Percentiles rank a stretch among this genome's conserved stretches.
phyloP scores from a whole-genome alignment of 2,329 filamentous ascomycete genomes.

The Akanthomyces dipterigenus region DNA sequence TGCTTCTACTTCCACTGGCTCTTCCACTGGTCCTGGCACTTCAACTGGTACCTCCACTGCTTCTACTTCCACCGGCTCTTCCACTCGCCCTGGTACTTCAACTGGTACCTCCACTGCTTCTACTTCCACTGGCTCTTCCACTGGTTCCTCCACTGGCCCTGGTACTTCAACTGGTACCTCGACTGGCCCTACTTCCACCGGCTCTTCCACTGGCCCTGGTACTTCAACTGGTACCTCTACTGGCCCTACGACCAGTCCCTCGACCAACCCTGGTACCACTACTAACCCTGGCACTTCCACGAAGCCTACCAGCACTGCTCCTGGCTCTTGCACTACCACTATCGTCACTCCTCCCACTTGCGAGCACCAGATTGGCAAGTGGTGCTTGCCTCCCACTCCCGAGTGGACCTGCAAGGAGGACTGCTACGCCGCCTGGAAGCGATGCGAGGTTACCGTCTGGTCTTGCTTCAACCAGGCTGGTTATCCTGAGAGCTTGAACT shows the following conservation, averaged over 20 bases:
- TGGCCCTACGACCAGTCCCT: conserved; percentile 14
- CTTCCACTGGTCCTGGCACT: not conserved
- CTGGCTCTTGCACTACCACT: conserved; percentile 37
- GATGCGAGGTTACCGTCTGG: conserved; percentile 39
- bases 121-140: conserved; percentile 9
- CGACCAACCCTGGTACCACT: conserved; percentile 15
- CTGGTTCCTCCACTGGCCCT: not conserved
- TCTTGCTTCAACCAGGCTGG: conserved; percentile 47
- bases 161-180: not conserved
- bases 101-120: conserved; percentile 5
- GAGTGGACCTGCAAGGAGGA: conserved; percentile 36
- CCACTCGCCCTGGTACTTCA: not conserved
- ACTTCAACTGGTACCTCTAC: conserved; percentile 10
- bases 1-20: conserved; percentile 2
- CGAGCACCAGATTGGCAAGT: conserved; percentile 49
- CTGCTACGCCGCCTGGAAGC: conserved; percentile 37
- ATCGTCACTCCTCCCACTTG: conserved; percentile 38
- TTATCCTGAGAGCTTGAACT: conserved; percentile 41
- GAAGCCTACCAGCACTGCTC: conserved; percentile 19
- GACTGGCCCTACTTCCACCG: conserved; percentile 3
- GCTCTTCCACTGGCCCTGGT: not conserved
- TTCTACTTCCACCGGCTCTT: not conserved
- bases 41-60: not conserved
- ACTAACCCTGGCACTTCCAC: conserved; percentile 16
- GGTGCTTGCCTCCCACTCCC: conserved; percentile 45